These are phyloP conservation scores for Lodderomyces beijingensis DNA, from an alignment of 1,139 yeast genomes.

Conservation along the genomic window DNA sequence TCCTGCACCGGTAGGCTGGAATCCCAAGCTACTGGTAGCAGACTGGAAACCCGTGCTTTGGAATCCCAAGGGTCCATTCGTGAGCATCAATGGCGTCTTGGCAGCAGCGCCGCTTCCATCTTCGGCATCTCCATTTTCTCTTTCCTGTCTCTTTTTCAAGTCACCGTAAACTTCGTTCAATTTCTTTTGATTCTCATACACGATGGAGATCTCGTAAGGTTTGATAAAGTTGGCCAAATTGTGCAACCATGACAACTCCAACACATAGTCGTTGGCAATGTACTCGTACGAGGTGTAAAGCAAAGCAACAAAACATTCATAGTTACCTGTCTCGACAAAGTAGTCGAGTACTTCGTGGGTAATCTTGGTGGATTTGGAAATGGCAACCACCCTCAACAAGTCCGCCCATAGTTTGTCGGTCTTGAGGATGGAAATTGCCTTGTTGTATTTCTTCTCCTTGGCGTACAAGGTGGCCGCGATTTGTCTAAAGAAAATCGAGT, in stretches of 20 bases:
- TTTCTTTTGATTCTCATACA: conserved; percentile 70
- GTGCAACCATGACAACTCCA: conserved; percentile 90
- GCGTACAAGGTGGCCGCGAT: conserved; percentile 92
- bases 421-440: conserved; percentile 84
- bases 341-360: conserved; percentile 86
- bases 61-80: conserved; percentile 37
- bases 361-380: conserved; percentile 72
- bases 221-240: conserved; percentile 72
- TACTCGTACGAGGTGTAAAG: conserved; percentile 82
- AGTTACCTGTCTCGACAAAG: conserved; percentile 96
- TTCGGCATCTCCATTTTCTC: conserved; percentile 54
- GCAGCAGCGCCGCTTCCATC: conserved; percentile 34
- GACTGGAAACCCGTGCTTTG: conserved; percentile 50
- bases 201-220: conserved; percentile 84
- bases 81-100: conserved; percentile 42
- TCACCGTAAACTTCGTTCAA: conserved; percentile 66
- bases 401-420: conserved; percentile 93
- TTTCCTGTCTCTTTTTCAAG: conserved; percentile 63
- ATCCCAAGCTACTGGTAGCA: conserved; percentile 30
- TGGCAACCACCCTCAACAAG: conserved; percentile 88
- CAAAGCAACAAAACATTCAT: conserved; percentile 90
- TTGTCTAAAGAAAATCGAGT: conserved; percentile 87
- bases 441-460: conserved; percentile 89
- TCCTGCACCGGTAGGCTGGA: conserved; percentile 14
- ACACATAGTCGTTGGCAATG: conserved; percentile 75